Conservation (phyloP, 345 rosid genomes). For the Murraya koenigii region DNA sequence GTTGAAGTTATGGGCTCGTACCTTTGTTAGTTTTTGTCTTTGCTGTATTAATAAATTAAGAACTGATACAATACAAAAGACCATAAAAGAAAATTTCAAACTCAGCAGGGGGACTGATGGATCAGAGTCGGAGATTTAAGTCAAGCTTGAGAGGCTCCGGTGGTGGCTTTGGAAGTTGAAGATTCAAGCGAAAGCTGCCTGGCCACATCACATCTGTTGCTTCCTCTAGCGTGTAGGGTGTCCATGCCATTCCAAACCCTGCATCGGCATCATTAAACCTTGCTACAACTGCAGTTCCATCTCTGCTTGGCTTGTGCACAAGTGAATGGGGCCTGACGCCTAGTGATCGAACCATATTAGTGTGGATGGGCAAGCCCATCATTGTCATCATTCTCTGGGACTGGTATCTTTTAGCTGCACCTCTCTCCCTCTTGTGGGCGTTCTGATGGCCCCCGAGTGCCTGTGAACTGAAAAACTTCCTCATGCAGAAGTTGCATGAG, state of each 20-base stretch:
- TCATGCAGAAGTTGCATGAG: slow-evolving; percentile 74
- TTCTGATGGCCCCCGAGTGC: slow-evolving; percentile 85
- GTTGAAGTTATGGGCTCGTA: slow-evolving; percentile 8
- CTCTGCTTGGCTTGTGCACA: slow-evolving; percentile 49
- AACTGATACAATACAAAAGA: slow-evolving; percentile 9
- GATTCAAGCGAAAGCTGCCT: slow-evolving; percentile 67
- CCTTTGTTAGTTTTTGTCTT: slow-evolving; percentile 29
- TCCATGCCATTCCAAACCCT: slow-evolving; percentile 35
- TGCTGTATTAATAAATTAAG: slow-evolving; percentile 22
- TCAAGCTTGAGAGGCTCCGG: slow-evolving; percentile 46
- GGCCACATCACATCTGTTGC: slow-evolving; percentile 61
- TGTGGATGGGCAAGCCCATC: slow-evolving; percentile 39
- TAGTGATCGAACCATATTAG: slow-evolving; percentile 44
- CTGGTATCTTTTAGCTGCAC: slow-evolving; percentile 58
- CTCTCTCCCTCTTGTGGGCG: slow-evolving; percentile 79
- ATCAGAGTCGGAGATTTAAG: slow-evolving; percentile 59
- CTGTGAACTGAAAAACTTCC: slow-evolving; percentile 73
- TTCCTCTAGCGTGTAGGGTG: slow-evolving; percentile 39
- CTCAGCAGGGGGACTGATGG: slow-evolving; percentile 12
- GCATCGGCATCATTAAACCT: slow-evolving; percentile 40
- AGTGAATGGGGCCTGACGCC: slow-evolving; percentile 57
- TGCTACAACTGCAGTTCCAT: slow-evolving; percentile 38
- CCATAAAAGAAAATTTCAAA: slow-evolving; percentile 11
- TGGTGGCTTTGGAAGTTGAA: slow-evolving; percentile 31
- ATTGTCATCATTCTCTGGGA: slow-evolving; percentile 58